Evolutionary conservation across 768 basidiomycete species (phyloP), one percentile per base, ranked within the genome.

Genomic region (Leccinum sublutescens): DNA sequence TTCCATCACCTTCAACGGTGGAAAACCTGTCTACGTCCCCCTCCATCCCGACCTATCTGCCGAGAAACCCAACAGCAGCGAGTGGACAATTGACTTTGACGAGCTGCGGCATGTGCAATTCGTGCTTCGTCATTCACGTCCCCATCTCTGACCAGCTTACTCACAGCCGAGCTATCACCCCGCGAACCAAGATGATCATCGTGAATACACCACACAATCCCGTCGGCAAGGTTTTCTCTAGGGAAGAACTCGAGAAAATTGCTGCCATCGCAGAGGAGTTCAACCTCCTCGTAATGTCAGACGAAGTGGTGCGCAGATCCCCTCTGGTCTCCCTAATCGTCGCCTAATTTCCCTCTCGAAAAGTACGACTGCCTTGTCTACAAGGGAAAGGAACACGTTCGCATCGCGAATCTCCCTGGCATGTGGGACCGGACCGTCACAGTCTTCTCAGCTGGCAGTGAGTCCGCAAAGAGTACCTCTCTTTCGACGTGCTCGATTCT

Each of bases 371-470:
- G 89, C 66, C 85, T 99, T 40, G 85, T 95, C 15, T 97, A 88
- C 65, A 92, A 95, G 65, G 85, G 81, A 36, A 87, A 88, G 67
- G 87, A 96, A 67, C 97, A 99, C 73, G 79, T 95, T 56, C 88
- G 96, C 55, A 89, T 98, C 66, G 95, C 96, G 4, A 92, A 79
- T 36, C 81, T 99, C n/a, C 95, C 95, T 5, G 93, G 94, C 21
- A 97, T 98, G 92, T 98, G 95, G 95, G 92, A 98, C 64, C 86
- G 97, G 48, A 99, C 97, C 0, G 87, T 99, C 47, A 98, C 96
- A 7, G 92, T 98, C 56, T 87, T 90, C 43, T 95, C 93, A n/a
- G 95, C 92, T 29, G 95, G 95, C 65, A 96, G 93, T 93, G 75
- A 77, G 87, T 74, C 43, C 19, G 5, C 17, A 34, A 45, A 54